Evolutionary conservation across 2,329 filamentous ascomycete species (phyloP), one percentile per base, ranked within the genome.

Genomic region (Ophiognomonia clavigignenti-juglandacearum): DNA sequence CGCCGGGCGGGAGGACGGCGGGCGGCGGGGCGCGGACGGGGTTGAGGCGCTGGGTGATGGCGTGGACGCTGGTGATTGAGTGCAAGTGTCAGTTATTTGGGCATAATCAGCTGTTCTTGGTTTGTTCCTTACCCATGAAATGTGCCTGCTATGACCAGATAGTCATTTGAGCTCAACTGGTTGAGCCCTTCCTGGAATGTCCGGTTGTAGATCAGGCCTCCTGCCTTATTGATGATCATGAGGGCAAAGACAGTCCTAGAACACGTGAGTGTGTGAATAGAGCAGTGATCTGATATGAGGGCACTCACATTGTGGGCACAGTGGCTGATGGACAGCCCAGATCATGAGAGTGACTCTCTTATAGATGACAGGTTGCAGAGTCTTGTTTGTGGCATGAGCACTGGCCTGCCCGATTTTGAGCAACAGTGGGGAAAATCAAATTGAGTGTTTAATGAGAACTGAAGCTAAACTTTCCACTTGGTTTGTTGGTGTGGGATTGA

Each of bases 181-280:
- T 88, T 87, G 50, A 98, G 79, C 38, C 80, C 86, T 36, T 92
- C 82, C 60, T 91, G 84, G 67, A 98, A 97, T 62, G 89, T 88
- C 59, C 90, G 88, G 70, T 97, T 92, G 75, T 95, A 98, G 68
- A 98, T 85, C 45, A 98, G 79, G 59, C 93, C 93, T 51, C 91
- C 93, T 55, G 93, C 91, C 78, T 98, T 98, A 77, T 96, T 97
- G 74, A 98, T 96, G 65, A 98, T 86, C 65, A 97, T 90, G 62
- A 98, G 85, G 50, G 91, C 84, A 68, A 95, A 93, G 66, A 98
- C 86, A 56, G 90, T 88, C 93, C 91, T 97, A 5, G 1, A 3
- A 13, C 13, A 6, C 14, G 13, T 43, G 10, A 37, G 39, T 9
- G 6, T 19, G 16, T 14, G 32, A 34, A 34, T 16, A 34, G 32